Conservation (phyloP, 23 red algal species). For the Agarophyton chilense region DNA sequence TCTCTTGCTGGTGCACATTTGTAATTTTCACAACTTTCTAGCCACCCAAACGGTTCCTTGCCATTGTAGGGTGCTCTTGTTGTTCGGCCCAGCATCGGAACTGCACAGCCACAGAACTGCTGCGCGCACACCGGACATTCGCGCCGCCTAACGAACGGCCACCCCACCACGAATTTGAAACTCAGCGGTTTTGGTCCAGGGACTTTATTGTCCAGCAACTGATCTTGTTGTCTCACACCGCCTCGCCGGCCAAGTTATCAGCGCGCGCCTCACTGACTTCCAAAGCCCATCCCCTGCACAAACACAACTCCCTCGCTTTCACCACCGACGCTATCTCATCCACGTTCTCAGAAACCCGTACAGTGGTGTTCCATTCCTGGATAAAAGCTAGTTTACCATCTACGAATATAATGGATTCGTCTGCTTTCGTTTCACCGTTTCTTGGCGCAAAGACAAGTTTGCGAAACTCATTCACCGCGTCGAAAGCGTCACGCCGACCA, state of each 20-base stretch:
- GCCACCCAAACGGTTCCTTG: background rate
- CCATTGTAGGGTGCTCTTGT: background rate
- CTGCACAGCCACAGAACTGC: background rate
- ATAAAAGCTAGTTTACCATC: too few relatives aligned
- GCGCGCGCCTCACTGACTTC: too few relatives aligned
- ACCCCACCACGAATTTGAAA: background rate
- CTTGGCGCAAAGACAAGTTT: background rate
- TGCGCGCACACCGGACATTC: too few relatives aligned
- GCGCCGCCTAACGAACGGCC: background rate
- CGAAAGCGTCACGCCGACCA: background rate
- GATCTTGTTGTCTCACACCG: too few relatives aligned
- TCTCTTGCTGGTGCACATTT: background rate
- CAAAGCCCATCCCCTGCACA: too few relatives aligned
- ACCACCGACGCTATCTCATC: too few relatives aligned
- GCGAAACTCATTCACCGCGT: background rate
- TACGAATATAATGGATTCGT: background rate
- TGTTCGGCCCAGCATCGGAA: background rate
- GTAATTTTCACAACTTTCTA: background rate
- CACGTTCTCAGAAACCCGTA: too few relatives aligned
- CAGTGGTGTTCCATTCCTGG: too few relatives aligned
- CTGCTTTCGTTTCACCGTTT: conserved; percentile 5
- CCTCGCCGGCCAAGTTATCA: too few relatives aligned
- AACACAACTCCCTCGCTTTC: too few relatives aligned
- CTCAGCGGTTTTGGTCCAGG: too few relatives aligned
- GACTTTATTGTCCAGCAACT: too few relatives aligned